These are phyloP conservation scores for Fusarium sp. DNA, from an alignment of 2,329 filamentous ascomycete species.

Conservation along the genomic window DNA sequence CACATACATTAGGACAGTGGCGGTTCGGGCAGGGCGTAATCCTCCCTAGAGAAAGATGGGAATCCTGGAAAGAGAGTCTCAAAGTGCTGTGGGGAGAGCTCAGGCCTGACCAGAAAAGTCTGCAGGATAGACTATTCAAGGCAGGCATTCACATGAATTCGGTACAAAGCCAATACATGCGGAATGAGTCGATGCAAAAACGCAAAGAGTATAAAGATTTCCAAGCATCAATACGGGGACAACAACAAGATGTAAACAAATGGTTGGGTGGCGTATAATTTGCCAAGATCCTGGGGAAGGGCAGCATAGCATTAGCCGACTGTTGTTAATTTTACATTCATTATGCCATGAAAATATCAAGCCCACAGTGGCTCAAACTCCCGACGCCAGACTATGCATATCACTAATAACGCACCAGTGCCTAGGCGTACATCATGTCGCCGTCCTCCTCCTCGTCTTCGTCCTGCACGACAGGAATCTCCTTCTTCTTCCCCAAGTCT, in stretches of 20 bases:
- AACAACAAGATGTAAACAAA: too few species aligned
- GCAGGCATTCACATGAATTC: not conserved
- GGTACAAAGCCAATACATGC: not conserved
- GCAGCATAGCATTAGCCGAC: not conserved
- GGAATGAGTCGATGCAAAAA: constrained; percentile 15
- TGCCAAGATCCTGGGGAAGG: not conserved
- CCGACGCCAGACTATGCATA: constrained; percentile 43
- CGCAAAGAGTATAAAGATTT: constrained; percentile 30
- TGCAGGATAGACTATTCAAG: not conserved
- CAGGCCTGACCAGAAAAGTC: constrained; percentile 32
- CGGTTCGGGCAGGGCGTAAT: constrained; percentile 25
- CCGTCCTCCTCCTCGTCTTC: constrained; percentile 62
- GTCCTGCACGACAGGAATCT: constrained; percentile 56
- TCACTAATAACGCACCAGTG: not conserved
- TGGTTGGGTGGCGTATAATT: not conserved
- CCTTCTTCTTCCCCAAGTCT: constrained; percentile 67
- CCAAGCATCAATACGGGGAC: not conserved
- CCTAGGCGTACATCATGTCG: constrained; percentile 58
- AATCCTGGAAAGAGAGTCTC: constrained; percentile 47
- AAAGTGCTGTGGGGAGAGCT: constrained; percentile 31
- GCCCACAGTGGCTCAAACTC: constrained; percentile 39
- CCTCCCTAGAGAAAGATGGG: constrained; percentile 44
- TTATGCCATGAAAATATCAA: constrained; percentile 14
- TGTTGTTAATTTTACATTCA: constrained; percentile 8
- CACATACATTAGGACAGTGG: constrained; percentile 32